A percentile compares a stretch with the other conserved stretches of the same genome.
Conservation (phyloP, 805 yeast species). For the Candida ulmi region DNA sequence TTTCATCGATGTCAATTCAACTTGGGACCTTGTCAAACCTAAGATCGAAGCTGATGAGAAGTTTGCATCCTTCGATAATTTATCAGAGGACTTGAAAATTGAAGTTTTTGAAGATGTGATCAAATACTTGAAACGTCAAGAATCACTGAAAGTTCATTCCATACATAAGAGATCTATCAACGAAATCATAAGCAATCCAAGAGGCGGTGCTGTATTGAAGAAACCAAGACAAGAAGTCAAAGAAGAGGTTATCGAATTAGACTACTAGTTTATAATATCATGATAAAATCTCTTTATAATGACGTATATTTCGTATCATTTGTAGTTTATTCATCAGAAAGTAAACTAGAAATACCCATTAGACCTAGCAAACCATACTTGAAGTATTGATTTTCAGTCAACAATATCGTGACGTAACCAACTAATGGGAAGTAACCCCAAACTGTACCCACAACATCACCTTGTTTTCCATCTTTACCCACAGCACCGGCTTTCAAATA, state of each 20-base stretch:
- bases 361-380: constrained; percentile 73
- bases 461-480: constrained; percentile 35
- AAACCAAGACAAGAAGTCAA: constrained; percentile 11
- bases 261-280: constrained; percentile 22
- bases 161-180: constrained; percentile 16
- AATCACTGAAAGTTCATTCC: constrained; percentile 23
- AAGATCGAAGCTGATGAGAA: background rate
- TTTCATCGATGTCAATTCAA: constrained; percentile 14
- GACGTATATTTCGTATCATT: too few relatives aligned
- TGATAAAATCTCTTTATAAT: too few relatives aligned
- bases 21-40: constrained; percentile 31
- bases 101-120: background rate
- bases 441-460: constrained; percentile 87
- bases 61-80: background rate
- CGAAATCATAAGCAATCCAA: constrained; percentile 5
- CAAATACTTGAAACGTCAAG: background rate
- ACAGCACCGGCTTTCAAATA: constrained; percentile 48
- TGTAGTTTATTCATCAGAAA: constrained; percentile 43
- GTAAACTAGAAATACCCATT: constrained; percentile 63
- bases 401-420: constrained; percentile 87
- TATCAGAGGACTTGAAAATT: background rate
- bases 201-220: constrained; percentile 14
- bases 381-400: constrained; percentile 83
- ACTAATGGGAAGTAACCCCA: constrained; percentile 84
- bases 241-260: constrained; percentile 25